Percentiles rank a stretch among this genome's conserved stretches.
Conservation (phyloP, 2,329 filamentous ascomycete genomes). For the Setomelanomma holmii region DNA sequence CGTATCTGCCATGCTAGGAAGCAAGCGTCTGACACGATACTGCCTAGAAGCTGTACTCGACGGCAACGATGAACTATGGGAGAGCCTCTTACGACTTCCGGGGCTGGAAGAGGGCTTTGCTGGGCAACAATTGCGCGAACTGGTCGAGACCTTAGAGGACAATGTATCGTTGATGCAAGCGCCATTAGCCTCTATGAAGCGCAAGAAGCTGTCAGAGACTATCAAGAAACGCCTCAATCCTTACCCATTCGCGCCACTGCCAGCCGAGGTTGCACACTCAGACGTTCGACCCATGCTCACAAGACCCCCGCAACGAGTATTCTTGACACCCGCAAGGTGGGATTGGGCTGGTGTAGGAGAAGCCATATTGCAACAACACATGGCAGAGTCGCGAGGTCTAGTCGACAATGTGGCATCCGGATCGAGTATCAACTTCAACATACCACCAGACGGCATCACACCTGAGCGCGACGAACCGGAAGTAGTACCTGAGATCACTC, state of each 20-base stretch:
- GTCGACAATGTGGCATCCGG: constrained; percentile 42
- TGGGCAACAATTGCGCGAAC: constrained; percentile 45
- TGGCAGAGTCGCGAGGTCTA: constrained; percentile 50
- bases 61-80: constrained; percentile 64
- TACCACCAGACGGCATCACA: constrained; percentile 44
- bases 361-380: constrained; percentile 54
- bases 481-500: constrained; percentile 8
- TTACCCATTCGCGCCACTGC: constrained; percentile 53
- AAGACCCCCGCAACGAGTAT: constrained; percentile 47
- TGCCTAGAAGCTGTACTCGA: constrained; percentile 70
- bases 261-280: constrained; percentile 40
- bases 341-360: constrained; percentile 60
- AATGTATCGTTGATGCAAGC: constrained; percentile 61
- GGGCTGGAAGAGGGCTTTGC: constrained; percentile 53
- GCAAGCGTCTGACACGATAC: constrained; percentile 65
- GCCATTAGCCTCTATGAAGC: constrained; percentile 58
- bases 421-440: constrained; percentile 49
- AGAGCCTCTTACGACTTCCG: constrained; percentile 62
- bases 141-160: constrained; percentile 62
- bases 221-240: constrained; percentile 63
- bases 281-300: constrained; percentile 17
- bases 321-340: constrained; percentile 45
- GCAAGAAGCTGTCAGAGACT: constrained; percentile 58
- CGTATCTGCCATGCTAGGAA: constrained; percentile 64
- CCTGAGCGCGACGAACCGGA: constrained; percentile 23